Base-by-base conservation (phyloP, 1,139 yeast genomes). In the Saccharomycopsis phalli region DNA sequence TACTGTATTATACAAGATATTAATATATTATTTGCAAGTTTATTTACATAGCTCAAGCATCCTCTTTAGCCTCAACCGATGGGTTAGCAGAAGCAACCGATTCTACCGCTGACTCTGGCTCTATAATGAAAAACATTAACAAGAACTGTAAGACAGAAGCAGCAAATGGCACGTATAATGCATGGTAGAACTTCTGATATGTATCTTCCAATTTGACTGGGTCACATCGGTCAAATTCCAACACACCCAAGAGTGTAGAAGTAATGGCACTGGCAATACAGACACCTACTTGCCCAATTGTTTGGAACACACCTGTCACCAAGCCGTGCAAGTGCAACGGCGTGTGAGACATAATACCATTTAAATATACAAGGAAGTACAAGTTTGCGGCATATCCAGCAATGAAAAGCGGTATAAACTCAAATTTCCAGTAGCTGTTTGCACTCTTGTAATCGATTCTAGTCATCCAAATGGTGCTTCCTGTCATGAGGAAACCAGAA, bases 251-350 rank as follows among this genome's bases (percentile, higher is more conserved):
- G 25, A 22, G 6, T 6, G 25, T 22, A 10, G 25, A 22, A 10
- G 25, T 22, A 10, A 22, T 26, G 4, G 49, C 39, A 27, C 37
- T 47, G 10, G 48, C 48, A 3, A 50, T 19, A 27, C 46, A 44
- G 2, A 38, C 42, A 39, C 39, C 46, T 21, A 36, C 43, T 47
- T 61, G 65, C 1, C 55, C 55, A 21, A 50, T 44, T 0, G 63
- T 53, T 37, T 51, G 54, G 41, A 51, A 53, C 13, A 59, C 49
- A 3, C 60, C 65, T 20, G 51, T 45, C 3, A 60, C 57, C 8
- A 52, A 48, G 3, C 64, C 63, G 38, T 60, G 64, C 27, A 58
- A 50, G 36, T 57, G 57, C 11, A 53, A 35, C 4, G 64, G 64
- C 2, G 63, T 58, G 11, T 51, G 36, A 2, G 49, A 38, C 30